A percentile compares a stretch with the other conserved stretches of the same genome.
phyloP scores from a whole-genome alignment of 2,329 filamentous ascomycete species.

The Paraphoma sp. region DNA sequence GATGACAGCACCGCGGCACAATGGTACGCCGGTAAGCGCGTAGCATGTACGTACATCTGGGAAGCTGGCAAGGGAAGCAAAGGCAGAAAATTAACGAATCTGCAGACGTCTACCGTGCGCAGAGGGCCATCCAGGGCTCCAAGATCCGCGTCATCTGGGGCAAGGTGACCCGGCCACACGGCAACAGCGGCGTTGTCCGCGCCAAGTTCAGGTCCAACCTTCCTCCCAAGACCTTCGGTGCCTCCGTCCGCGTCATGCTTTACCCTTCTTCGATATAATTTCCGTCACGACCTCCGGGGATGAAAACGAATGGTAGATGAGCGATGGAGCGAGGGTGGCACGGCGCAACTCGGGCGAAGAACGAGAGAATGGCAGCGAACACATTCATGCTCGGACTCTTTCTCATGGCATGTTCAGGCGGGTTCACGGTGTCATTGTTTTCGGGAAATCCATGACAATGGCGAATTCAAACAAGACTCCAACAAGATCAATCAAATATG shows the following conservation, averaged over 20 bases:
- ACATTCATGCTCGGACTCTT: conserved; percentile 42
- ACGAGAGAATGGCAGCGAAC: conserved; percentile 39
- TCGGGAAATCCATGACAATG: conserved; percentile 45
- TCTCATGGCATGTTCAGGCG: conserved; percentile 47
- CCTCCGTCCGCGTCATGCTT: conserved; percentile 95
- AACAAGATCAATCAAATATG: conserved; percentile 47
- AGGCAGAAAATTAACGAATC: conserved; percentile 14
- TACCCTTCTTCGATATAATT: conserved; percentile 96
- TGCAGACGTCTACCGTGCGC: conserved; percentile 85
- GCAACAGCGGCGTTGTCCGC: conserved; percentile 97
- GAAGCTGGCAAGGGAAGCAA: conserved; percentile 1
- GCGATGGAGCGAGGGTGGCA: conserved; percentile 33
- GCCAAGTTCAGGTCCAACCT: conserved; percentile 97
- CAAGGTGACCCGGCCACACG: conserved; percentile 95
- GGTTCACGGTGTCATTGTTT: conserved; percentile 48
- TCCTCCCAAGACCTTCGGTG: conserved; percentile 85
- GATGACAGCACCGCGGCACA: conserved; percentile 87
- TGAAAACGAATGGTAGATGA: conserved; percentile 31
- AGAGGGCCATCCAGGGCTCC: conserved; percentile 93
- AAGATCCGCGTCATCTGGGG: conserved; percentile 97
- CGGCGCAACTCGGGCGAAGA: conserved; percentile 37
- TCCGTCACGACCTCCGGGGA: conserved; percentile 36
- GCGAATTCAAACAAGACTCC: conserved; percentile 47
- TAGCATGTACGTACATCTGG: conserved; percentile 68
- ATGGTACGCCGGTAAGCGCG: conserved; percentile 97